Evolutionary conservation across 2,329 filamentous ascomycete genomes (phyloP), one percentile per base, ranked within the genome.

Genomic region (Alternaria sp.): DNA sequence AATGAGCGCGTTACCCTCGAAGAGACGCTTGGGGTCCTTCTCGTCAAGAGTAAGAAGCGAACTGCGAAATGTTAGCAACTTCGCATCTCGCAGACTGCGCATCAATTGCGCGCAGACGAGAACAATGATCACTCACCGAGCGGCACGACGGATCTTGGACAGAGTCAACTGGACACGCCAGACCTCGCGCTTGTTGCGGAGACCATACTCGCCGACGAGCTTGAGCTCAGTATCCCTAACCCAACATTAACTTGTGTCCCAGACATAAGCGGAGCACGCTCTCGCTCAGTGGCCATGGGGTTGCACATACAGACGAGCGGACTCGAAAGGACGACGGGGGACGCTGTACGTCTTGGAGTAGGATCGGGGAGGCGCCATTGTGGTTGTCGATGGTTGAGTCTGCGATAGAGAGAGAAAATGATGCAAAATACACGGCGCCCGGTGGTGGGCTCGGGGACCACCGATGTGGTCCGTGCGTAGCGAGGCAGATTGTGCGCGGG

Each of bases 91-190:
- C 37, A 8, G 6, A 61, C 63, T 56, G 58, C 44, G 70, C 66
- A 53, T 61, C 64, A 56, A 56, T 64, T 25, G 58, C 30, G 49
- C 49, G 28, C 20, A 53, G 30, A 4, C 49, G 5, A 4, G 14
- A 8, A 20, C 49, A 9, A 55, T 14, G 46, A 37, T 45, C 14
- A 78, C 90, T 81, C 92, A 97, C 95, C 96, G 96, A 84, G 96
- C 96, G 91, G 96, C 96, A 97, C 96, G 96, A 94, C 96, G 96
- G 82, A 99, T 99, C 92, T 98, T 98, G 88, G 96, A 98, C 83
- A 99, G 92, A 82, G 95, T 97, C 86, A 99, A 92, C 90, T 93
- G 91, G 87, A 99, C 96, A 87, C 96, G 94, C 96, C 96, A 99
- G 83, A 99, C 96, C 90, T 99, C 96, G 89, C 96, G 95, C 94